phyloP scores from a whole-genome alignment of 345 rosid genomes.

The Bruguiera parviflora region DNA sequence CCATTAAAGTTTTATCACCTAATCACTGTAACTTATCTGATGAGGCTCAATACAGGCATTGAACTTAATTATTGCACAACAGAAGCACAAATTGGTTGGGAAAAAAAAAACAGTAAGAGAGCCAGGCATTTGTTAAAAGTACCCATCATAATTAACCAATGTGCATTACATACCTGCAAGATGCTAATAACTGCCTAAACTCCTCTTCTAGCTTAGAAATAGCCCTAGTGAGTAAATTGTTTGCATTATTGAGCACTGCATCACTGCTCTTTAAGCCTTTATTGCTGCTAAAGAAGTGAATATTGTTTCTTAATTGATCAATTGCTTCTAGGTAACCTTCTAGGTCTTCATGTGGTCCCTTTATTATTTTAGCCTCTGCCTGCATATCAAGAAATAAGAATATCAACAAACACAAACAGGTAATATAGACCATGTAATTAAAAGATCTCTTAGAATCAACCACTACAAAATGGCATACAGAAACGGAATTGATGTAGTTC shows the following conservation, averaged over 20 bases:
- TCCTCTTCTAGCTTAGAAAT: conserved; percentile 90
- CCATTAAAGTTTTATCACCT: too few relatives aligned
- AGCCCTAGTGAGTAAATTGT: conserved; percentile 75
- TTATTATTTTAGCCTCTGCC: conserved; percentile 92
- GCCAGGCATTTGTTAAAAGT: not conserved
- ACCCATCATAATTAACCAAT: not conserved
- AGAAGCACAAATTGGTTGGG: not conserved
- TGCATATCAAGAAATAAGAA: conserved; percentile 36
- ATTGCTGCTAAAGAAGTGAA: conserved; percentile 58
- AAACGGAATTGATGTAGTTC: too few relatives aligned
- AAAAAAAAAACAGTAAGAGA: not conserved
- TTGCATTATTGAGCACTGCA: conserved; percentile 59
- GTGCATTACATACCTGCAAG: conserved; percentile 60
- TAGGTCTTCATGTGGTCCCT: conserved; percentile 88
- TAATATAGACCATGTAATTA: not conserved
- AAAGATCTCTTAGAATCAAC: too few relatives aligned
- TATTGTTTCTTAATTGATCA: conserved; percentile 71
- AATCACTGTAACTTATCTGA: too few relatives aligned
- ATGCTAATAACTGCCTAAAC: conserved; percentile 69
- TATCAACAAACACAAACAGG: not conserved
- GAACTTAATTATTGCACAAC: too few relatives aligned
- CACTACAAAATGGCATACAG: too few relatives aligned
- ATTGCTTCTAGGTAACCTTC: conserved; percentile 88
- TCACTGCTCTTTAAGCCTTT: conserved; percentile 72
- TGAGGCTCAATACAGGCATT: too few relatives aligned